Evolutionary conservation across 140 eudicot genomes (phyloP).

Genomic region (Ambrosia hybrid): DNA sequence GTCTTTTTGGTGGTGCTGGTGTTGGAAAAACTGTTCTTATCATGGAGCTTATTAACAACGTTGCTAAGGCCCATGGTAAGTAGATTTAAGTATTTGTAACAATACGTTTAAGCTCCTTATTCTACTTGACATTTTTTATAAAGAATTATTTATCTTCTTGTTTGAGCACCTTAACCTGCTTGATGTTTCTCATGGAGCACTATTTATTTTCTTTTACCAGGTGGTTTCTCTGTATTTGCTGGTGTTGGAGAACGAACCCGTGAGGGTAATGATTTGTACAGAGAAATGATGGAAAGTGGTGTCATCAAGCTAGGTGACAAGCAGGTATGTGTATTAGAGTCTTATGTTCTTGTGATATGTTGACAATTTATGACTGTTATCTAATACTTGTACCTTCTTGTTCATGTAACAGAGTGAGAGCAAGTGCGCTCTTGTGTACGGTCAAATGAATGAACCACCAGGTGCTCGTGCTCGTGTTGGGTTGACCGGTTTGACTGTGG

Average conservation of each 20-base stretch:
- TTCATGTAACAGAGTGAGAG: slow-evolving; percentile 40
- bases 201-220: slow-evolving; percentile 15
- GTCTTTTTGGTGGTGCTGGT: slow-evolving; percentile 61
- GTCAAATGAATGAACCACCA: slow-evolving; percentile 57
- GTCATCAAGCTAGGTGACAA: slow-evolving; percentile 63
- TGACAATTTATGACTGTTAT: neutral
- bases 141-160: neutral
- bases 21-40: slow-evolving; percentile 62
- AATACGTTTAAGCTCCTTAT: too few species aligned
- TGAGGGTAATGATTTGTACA: slow-evolving; percentile 60
- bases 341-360: neutral
- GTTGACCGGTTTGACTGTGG: slow-evolving; percentile 46
- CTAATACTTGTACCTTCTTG: neutral
- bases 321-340: slow-evolving; percentile 33
- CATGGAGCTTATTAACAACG: slow-evolving; percentile 60
- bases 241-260: slow-evolving; percentile 64
- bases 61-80: slow-evolving; percentile 58
- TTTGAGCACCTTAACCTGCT: too few species aligned
- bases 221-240: slow-evolving; percentile 68
- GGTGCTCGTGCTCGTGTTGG: slow-evolving; percentile 61
- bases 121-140: neutral
- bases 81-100: neutral
- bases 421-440: slow-evolving; percentile 61
- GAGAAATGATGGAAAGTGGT: slow-evolving; percentile 62
- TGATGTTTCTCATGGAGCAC: neutral